A percentile compares a stretch with the other conserved stretches of the same genome.
Conservation (phyloP, 805 yeast species). For the Spathaspora passalidarum region DNA sequence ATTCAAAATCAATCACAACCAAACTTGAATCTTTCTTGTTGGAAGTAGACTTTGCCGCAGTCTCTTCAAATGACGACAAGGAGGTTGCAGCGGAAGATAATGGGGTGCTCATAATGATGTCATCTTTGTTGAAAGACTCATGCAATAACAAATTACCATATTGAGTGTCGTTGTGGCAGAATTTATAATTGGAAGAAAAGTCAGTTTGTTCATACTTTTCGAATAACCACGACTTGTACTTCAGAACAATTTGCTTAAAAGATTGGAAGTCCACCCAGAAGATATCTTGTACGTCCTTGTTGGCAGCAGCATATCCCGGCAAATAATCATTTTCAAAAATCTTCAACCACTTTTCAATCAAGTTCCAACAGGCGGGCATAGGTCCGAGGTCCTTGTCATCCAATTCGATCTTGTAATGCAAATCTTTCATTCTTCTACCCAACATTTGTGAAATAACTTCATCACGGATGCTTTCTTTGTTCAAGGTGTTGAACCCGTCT, state of each 20-base stretch:
- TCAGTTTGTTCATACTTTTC: conserved; percentile 43
- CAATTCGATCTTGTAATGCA: conserved; percentile 76
- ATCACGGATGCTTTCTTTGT: conserved; percentile 68
- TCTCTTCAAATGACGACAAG: conserved; percentile 1
- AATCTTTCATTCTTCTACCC: conserved; percentile 94
- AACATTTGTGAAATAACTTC: conserved; percentile 76
- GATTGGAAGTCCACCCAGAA: conserved; percentile 46
- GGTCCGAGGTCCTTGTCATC: conserved; percentile 45
- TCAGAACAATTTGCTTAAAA: conserved; percentile 47
- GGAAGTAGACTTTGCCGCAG: conserved; percentile 24
- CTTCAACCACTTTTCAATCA: conserved; percentile 68
- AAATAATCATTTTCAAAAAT: conserved; percentile 43
- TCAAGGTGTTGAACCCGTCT: conserved; percentile 76
- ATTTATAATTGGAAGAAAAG: conserved; percentile 54
- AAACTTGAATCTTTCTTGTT: conserved; percentile 47
- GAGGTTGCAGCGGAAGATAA: conserved; percentile 3
- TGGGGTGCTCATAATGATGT: conserved; percentile 22
- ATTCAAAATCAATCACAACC: conserved; percentile 95
- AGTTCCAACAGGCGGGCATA: conserved; percentile 70
- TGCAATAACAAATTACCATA: conserved; percentile 85
- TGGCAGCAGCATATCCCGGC: conserved; percentile 30
- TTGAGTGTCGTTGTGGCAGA: conserved; percentile 96
- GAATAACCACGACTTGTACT: conserved; percentile 64
- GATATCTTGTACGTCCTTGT: conserved; percentile 30
- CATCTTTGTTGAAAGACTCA: conserved; percentile 50